Percentiles rank a stretch among this genome's conserved stretches.
phyloP scores from a whole-genome alignment of 1,284 basidiomycete species.

The Microbotryum lychnidis-dioicae region DNA sequence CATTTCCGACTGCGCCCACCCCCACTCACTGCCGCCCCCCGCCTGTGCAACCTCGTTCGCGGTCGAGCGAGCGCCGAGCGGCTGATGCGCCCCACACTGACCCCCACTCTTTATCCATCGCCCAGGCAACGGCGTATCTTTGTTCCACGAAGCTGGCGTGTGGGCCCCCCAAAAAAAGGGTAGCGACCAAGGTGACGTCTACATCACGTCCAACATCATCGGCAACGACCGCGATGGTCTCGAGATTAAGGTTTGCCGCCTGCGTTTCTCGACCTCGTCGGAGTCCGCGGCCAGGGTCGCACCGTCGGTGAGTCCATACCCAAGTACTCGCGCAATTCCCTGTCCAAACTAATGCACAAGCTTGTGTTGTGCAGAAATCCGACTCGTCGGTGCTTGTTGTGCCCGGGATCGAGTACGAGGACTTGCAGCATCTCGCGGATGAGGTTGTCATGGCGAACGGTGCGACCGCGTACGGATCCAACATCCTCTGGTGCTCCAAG shows the following conservation, averaged over 20 bases:
- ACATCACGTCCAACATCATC: slow-evolving; percentile 2
- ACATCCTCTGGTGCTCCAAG: slow-evolving; percentile 4
- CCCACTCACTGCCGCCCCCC: neutral
- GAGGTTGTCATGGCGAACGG: slow-evolving; percentile 1
- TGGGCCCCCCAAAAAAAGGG: neutral
- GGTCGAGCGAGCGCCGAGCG: neutral
- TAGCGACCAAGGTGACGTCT: neutral
- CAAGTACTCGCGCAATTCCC: neutral
- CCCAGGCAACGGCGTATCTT: neutral
- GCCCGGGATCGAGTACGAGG: slow-evolving; percentile 1
- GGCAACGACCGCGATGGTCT: neutral
- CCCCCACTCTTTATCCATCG: neutral
- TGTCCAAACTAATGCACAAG: neutral
- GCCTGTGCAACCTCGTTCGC: neutral
- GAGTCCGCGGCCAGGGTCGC: neutral
- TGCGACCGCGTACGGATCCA: neutral
- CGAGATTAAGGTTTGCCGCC: slow-evolving; percentile 1
- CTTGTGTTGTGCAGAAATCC: neutral
- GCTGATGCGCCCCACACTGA: too few species aligned
- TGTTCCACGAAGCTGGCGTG: slow-evolving; percentile 2
- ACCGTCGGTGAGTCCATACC: neutral
- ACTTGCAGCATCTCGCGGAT: neutral
- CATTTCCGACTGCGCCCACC: too few species aligned
- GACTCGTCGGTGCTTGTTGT: neutral
- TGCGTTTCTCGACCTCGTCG: neutral